These are phyloP conservation scores for Cyclotella baltica DNA, from an alignment of 108 stramenopile species.

Conservation along the genomic window DNA sequence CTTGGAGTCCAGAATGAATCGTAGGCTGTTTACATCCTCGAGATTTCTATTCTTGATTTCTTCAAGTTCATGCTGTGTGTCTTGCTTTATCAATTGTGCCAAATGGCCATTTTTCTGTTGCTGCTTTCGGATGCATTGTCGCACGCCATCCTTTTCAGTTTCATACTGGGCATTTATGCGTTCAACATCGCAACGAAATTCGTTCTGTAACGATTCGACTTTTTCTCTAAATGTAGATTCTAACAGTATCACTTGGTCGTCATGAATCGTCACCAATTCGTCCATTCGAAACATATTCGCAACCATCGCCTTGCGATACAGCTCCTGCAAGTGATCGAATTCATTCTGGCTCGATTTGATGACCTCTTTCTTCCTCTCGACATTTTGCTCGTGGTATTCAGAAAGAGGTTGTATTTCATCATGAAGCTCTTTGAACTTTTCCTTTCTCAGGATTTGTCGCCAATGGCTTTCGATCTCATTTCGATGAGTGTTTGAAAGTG, in stretches of 20 bases:
- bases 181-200: slow-evolving; percentile 24
- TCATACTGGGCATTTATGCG: slow-evolving; percentile 31
- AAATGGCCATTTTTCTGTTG: slow-evolving; percentile 18
- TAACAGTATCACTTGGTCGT: slow-evolving; percentile 38
- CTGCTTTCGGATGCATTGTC: slow-evolving; percentile 27
- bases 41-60: slow-evolving; percentile 39
- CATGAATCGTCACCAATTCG: slow-evolving; percentile 38
- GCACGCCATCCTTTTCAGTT: slow-evolving; percentile 23
- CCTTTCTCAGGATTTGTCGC: slow-evolving; percentile 48
- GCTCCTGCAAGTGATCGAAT: slow-evolving; percentile 37
- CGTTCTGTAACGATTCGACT: slow-evolving; percentile 29
- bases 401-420: slow-evolving; percentile 36
- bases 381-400: slow-evolving; percentile 44
- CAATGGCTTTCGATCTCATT: slow-evolving; percentile 43
- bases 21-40: slow-evolving; percentile 29
- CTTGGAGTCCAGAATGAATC: slow-evolving; percentile 32
- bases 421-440: slow-evolving; percentile 52
- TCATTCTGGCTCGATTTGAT: slow-evolving; percentile 37
- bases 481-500: slow-evolving; percentile 39
- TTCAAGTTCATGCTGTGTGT: slow-evolving; percentile 43
- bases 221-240: slow-evolving; percentile 38
- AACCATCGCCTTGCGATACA: slow-evolving; percentile 37
- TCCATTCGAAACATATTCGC: slow-evolving; percentile 43
- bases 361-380: slow-evolving; percentile 33
- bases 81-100: slow-evolving; percentile 24